Conservation (phyloP, 768 basidiomycete species). For the Lentinula aciculospora region DNA sequence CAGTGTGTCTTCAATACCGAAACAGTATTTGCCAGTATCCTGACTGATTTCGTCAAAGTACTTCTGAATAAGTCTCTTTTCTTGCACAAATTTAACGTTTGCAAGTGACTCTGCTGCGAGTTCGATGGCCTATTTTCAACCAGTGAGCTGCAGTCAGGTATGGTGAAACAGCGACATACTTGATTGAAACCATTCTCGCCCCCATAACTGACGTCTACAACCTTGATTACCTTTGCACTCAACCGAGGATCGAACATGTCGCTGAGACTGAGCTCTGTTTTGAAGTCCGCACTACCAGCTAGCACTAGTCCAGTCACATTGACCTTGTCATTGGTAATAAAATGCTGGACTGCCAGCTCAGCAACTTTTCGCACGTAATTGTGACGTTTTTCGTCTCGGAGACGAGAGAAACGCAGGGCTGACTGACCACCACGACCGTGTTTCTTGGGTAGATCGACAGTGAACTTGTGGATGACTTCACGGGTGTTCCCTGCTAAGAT, state of each 20-base stretch:
- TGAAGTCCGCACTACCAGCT: conserved; percentile 97
- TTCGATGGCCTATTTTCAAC: conserved; percentile 74
- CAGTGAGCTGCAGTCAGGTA: neutral
- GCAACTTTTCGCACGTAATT: conserved; percentile 99
- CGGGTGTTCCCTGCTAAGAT: conserved; percentile 95
- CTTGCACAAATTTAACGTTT: conserved; percentile 99
- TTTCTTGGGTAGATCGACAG: conserved; percentile 98
- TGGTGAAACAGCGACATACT: conserved; percentile 36
- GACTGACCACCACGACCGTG: conserved; percentile 99
- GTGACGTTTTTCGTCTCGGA: conserved; percentile 98
- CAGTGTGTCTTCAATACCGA: conserved; percentile 94
- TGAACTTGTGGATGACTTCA: conserved; percentile 96
- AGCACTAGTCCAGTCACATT: conserved; percentile 95
- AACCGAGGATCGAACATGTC: conserved; percentile 94
- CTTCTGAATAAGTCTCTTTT: conserved; percentile 94
- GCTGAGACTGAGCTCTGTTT: conserved; percentile 92
- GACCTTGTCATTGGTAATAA: conserved; percentile 96
- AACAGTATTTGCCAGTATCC: conserved; percentile 95
- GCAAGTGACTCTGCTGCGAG: conserved; percentile 92
- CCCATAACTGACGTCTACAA: conserved; percentile 98
- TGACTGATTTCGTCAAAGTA: conserved; percentile 99
- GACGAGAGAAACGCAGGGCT: conserved; percentile 98
- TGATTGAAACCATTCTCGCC: conserved; percentile 99
- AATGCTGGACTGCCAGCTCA: conserved; percentile 95
- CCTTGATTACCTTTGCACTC: conserved; percentile 89